These are phyloP conservation scores for Erodium trifolium DNA, from an alignment of 441 rosid genomes.

Conservation along the genomic window DNA sequence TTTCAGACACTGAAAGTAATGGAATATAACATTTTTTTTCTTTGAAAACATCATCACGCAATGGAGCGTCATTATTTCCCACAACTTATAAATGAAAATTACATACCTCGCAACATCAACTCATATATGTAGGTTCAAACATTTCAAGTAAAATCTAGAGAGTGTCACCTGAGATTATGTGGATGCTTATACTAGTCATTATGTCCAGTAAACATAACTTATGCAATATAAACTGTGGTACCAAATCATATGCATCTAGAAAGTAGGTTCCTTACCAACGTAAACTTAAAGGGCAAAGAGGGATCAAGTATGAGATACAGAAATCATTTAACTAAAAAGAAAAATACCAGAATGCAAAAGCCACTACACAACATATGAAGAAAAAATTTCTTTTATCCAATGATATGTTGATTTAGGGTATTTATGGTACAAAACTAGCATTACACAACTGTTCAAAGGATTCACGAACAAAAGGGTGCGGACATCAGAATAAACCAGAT, in stretches of 20 bases:
- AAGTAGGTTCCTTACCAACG: background rate
- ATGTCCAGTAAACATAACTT: background rate
- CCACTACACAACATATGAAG: no score
- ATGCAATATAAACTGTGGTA: background rate
- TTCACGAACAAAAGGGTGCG: background rate
- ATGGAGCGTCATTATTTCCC: background rate
- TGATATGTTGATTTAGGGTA: background rate
- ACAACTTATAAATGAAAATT: background rate
- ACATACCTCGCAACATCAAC: background rate
- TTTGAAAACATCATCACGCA: background rate
- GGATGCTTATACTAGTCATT: no score
- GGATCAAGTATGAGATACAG: no score
- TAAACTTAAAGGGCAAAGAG: background rate
- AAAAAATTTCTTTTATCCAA: background rate
- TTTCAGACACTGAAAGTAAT: no score
- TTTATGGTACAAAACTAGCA: background rate
- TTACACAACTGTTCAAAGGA: background rate
- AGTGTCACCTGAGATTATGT: background rate
- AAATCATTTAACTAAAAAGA: background rate
- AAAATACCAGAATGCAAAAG: conserved; percentile 1
- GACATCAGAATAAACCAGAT: background rate
- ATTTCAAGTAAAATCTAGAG: background rate
- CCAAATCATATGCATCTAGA: background rate
- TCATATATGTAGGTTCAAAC: background rate
- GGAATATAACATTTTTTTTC: no score